Evolutionary conservation across 116 monocot species (phyloP), one percentile per base, ranked within the genome.

Genomic region (Trichopus zeylanicus): DNA sequence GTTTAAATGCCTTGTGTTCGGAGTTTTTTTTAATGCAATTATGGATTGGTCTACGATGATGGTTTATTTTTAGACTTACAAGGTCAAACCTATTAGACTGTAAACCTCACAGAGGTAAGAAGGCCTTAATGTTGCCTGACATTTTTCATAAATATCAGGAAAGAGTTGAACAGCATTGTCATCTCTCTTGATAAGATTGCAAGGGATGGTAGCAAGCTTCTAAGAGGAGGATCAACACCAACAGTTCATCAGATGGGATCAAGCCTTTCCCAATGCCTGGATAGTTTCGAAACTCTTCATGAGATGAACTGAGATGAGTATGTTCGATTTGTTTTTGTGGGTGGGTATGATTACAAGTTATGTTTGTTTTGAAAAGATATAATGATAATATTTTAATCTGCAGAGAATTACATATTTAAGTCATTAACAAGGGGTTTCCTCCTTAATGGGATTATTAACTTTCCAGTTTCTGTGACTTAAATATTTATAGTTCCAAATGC

Each of bases 241-340:
- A 74, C 53, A 53, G n/a, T 60, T 31, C 48, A 81, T 55, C n/a
- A n/a, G n/a, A n/a, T n/a, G n/a, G n/a, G n/a, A n/a, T n/a, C 75
- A 62, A 81, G 62, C 54, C 60, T 81, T 42, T 49, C 67, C 46
- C 28, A 72, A 49, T 86, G 81, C 60, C 49, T 86, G 27, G 78
- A 65, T 69, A 75, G 75, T 20, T 75, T 86, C 15, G 55, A 25
- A 23, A 59, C 62, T 33, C 56, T 86, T 56, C 34, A 64, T 22
- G 74, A 72, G 30, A 86, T 86, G 86, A 31, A 78, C 26, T 68
- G 56, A 25, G 48, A 60, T 29, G 86, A 86, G 81, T 86, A 78
- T 61, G 57, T 67, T 19, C 7, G 37, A 30, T 58, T 60, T 62
- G 0, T 20, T 26, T 32, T 13, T 31, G 29, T 53, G 19, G 22